phyloP scores from a whole-genome alignment of 2,329 filamentous ascomycete species.

The Cladosporium sp. region DNA sequence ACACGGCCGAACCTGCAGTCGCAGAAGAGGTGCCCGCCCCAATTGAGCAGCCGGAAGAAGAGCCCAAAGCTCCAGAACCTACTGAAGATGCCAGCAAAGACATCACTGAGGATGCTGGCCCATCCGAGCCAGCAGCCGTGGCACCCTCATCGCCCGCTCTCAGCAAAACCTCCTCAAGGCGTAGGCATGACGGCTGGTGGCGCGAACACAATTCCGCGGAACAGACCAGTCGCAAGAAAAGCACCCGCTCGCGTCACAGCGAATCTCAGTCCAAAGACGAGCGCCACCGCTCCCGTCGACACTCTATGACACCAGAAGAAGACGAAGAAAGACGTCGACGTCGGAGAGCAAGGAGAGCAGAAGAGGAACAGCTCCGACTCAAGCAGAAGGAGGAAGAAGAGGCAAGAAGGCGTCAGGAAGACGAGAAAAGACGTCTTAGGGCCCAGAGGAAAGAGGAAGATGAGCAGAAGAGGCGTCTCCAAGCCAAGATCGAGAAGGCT shows the following conservation, averaged over 20 bases:
- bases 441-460: neutral
- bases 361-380: constrained; percentile 1
- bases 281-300: neutral
- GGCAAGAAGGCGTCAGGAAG: neutral
- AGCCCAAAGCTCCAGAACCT: neutral
- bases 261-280: constrained; percentile 1
- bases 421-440: neutral
- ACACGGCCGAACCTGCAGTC: neutral
- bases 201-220: neutral
- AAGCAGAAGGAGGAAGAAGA: neutral
- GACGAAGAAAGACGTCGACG: constrained; percentile 6
- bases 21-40: neutral
- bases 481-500: constrained; percentile 6
- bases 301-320: constrained; percentile 9
- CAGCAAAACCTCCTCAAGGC: constrained; percentile 7
- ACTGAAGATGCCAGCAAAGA: neutral
- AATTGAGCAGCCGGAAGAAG: neutral
- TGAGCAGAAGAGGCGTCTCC: neutral
- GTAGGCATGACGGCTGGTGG: neutral
- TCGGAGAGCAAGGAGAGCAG: constrained; percentile 2
- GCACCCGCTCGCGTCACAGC: neutral
- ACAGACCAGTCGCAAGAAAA: neutral
- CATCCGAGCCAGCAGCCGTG: neutral
- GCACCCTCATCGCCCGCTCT: constrained; percentile 7
- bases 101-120: neutral